Percentiles rank a stretch among this genome's conserved stretches.
These are phyloP conservation scores for Thamnidium elegans DNA, from an alignment of 192 early-diverging fungal species.

Conservation along the genomic window DNA sequence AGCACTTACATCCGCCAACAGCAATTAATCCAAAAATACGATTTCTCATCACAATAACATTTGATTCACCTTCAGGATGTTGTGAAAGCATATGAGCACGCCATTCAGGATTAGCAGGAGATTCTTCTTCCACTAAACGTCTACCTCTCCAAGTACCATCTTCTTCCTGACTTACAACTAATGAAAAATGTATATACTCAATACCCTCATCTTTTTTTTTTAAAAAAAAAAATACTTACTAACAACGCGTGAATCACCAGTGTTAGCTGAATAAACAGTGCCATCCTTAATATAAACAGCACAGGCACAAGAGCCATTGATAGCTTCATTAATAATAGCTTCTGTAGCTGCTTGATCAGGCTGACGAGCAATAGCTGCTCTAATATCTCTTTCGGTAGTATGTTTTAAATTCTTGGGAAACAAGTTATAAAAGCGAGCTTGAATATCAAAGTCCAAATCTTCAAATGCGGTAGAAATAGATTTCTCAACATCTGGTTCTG, in stretches of 20 bases:
- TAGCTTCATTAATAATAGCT: constrained; percentile 37
- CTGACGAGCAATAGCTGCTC: constrained; percentile 7
- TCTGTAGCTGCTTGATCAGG: constrained; percentile 29
- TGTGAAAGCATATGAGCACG: constrained; percentile 43
- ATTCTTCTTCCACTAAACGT: constrained; percentile 63
- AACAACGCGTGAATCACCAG: constrained; percentile 54
- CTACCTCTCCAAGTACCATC: constrained; percentile 50
- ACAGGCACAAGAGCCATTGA: constrained; percentile 53
- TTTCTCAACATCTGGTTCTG: constrained; percentile 32
- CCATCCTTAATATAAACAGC: constrained; percentile 50
- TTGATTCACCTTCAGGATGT: constrained; percentile 22
- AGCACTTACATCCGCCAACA: constrained; percentile 30
- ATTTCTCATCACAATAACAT: constrained; percentile 17
- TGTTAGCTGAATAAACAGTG: constrained; percentile 52
- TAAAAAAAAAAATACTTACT: constrained; percentile 23
- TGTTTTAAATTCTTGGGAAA: constrained; percentile 42
- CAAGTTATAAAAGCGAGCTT: constrained; percentile 30
- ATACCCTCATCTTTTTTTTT: neutral
- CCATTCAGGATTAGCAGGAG: constrained; percentile 30
- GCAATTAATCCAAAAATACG: constrained; percentile 31
- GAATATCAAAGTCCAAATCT: constrained; percentile 46
- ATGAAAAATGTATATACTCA: constrained; percentile 20
- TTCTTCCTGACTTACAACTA: constrained; percentile 72
- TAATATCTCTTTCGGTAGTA: constrained; percentile 31
- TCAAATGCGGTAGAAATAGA: constrained; percentile 45